Conservation (phyloP, 495 filamentous ascomycete genomes). For the Ascobolus immersus region DNA sequence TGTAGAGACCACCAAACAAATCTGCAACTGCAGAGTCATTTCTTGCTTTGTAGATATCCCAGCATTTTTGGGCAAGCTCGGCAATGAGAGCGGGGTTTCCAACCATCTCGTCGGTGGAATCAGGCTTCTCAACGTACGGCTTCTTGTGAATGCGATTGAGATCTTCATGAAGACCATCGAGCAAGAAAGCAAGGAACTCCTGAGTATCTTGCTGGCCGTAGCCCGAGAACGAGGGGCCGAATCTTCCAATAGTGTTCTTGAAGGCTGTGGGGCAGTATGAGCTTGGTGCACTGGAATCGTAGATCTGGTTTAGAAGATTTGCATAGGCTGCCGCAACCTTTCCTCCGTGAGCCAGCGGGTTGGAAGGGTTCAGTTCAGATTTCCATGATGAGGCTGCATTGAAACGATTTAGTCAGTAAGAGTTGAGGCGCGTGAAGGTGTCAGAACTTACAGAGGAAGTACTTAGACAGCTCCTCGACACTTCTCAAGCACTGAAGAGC, state of each 20-base stretch:
- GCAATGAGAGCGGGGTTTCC: conserved; percentile 48
- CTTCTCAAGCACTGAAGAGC: conserved; percentile 80
- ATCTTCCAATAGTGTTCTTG: conserved; percentile 53
- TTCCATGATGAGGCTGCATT: conserved; percentile 36
- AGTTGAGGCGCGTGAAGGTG: not conserved
- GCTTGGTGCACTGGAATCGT: conserved; percentile 29
- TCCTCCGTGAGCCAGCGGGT: conserved; percentile 62
- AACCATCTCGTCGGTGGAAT: conserved; percentile 93
- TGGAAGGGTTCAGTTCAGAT: conserved; percentile 54
- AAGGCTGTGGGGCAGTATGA: conserved; percentile 51
- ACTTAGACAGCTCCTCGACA: conserved; percentile 72
- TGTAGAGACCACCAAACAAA: conserved; percentile 90
- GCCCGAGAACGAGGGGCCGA: conserved; percentile 65
- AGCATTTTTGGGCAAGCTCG: conserved; percentile 61
- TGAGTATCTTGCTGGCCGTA: conserved; percentile 95
- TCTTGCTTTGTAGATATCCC: conserved; percentile 73
- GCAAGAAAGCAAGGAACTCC: conserved; percentile 86
- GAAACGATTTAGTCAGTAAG: not conserved
- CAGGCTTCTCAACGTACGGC: conserved; percentile 90
- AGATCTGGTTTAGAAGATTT: conserved; percentile 44
- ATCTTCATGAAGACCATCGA: conserved; percentile 87
- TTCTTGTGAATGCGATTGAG: conserved; percentile 83
- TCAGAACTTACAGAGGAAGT: conserved; percentile 44
- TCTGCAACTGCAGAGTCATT: conserved; percentile 91
- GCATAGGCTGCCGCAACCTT: conserved; percentile 62